Base-by-base conservation (phyloP, 139 green algal species). In the Chlamydomonas schloesseri region DNA sequence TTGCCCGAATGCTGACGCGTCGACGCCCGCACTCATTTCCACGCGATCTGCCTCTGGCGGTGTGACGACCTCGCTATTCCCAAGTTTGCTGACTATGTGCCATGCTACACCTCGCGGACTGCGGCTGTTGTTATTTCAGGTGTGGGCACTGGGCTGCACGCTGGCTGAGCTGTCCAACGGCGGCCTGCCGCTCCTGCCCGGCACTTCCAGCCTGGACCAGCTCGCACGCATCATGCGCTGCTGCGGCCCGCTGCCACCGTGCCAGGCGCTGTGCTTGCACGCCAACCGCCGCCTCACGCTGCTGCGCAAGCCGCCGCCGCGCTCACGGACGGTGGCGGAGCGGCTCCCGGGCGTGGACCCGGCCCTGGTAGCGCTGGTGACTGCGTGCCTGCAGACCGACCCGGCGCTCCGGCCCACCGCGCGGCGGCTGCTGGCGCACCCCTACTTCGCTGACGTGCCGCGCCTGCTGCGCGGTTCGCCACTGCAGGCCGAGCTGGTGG, bases 111-210 rank as follows among this genome's bases (percentile, higher is more conserved):
- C 71, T 42, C 37, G 2, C 42, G 6, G 10, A 1, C 31, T 47
- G 17, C 68, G 33, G 3, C 33, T 33, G 6, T 33, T 33, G 5
- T 33, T 53, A 10, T 20, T 20, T 2, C 69, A 85, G 42, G 33
- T 90, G 2, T 90, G 86, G 86, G 73, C 86, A 11, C 76, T 90
- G 23, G 87, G 94, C 34, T 97, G 95, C 91, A 91, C 97, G 46
- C 71, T 96, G 31, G 94, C 89, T 0, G 95, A 98, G 91, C 88
- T 97, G 73, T 78, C 89, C 42, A 90, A 88, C 21, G 42, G 42
- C 42, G 96, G 96, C 0, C 64, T 90, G 36, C 92, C 95, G 23
- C 88, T 98, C 26, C 96, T 98, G 75, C 93, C 95, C 0, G 73
- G 62, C 28, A 18, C 21, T 6, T 77, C 79, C 65, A 94, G 96